A percentile compares a stretch with the other conserved stretches of the same genome.
Evolutionary conservation across 2,329 filamentous ascomycete genomes (phyloP).

Genomic region (Xylaria hypoxylon): DNA sequence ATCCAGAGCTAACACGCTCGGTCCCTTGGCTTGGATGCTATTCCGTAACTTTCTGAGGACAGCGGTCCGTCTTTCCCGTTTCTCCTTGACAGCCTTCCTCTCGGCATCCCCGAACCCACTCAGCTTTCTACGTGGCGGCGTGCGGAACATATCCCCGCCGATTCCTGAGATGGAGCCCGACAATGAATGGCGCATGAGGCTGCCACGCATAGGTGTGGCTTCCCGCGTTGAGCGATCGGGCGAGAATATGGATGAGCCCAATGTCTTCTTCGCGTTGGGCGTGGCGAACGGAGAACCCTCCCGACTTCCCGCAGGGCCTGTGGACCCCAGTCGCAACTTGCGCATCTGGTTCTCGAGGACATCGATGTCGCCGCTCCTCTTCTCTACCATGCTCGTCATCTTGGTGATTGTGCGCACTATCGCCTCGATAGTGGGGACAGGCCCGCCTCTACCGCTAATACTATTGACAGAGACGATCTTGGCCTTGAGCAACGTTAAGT

Average conservation of each 20-base stretch:
- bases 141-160: conserved; percentile 50
- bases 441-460: conserved; percentile 58
- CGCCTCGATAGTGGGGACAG: conserved; percentile 84
- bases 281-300: conserved; percentile 58
- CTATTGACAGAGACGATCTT: conserved; percentile 73
- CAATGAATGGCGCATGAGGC: conserved; percentile 56
- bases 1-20: conserved; percentile 63
- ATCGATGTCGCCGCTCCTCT: conserved; percentile 90
- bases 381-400: conserved; percentile 93
- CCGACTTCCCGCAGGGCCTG: conserved; percentile 57
- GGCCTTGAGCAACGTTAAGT: conserved; percentile 80
- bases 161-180: conserved; percentile 57
- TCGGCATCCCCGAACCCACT: conserved; percentile 70
- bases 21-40: conserved; percentile 62
- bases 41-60: conserved; percentile 64
- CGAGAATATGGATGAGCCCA: conserved; percentile 49
- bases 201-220: conserved; percentile 51
- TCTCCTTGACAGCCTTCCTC: conserved; percentile 66
- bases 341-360: conserved; percentile 89
- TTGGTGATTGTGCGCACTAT: conserved; percentile 91
- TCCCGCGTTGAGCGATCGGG: conserved; percentile 56
- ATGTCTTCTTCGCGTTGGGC: conserved; percentile 47
- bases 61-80: conserved; percentile 63
- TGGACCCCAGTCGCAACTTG: conserved; percentile 69
- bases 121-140: conserved; percentile 70